Evolutionary conservation across 1,284 basidiomycete species (phyloP), one percentile per base, ranked within the genome.

Genomic region (Ceratobasidium sp.): DNA sequence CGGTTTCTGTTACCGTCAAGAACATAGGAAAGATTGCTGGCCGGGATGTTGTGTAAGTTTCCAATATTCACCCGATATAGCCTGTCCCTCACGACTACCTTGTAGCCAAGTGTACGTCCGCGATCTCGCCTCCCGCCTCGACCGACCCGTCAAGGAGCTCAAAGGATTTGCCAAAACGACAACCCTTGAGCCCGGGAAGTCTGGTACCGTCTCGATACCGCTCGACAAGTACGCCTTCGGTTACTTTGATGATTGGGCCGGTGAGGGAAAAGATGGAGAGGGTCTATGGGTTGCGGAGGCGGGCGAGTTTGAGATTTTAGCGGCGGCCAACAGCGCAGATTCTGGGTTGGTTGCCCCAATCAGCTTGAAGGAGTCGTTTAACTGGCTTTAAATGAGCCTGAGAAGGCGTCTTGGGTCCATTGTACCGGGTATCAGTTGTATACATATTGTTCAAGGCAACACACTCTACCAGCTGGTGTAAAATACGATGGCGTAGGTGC

Each of bases 201-300:
- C 72, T 2, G 75, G 75, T 38, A 76, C 71, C 1, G 79, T 79
- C 48, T 74, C 75, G 42, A 74, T 81, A 56, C 71, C 61, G 16
- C 74, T 81, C 23, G 80, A 81, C 73, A 80, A 80, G 74, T 81
- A 81, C 72, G 80, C 80, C 62, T 76, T 81, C 21, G 79, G 79
- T 16, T 80, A 81, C 76, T 81, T 80, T 78, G 80, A 81, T 73
- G 80, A 81, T 66, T 69, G 75, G 40, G 76, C 74, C 59, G 74
- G 77, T 40, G 76, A 75, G 21, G 81, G 79, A 77, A 72, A 75
- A 28, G 78, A 76, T 28, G 80, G 80, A 73, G 63, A 74, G 40
- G 80, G 80, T 6, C 73, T 75, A 42, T 81, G 69, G 67, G 69
- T 71, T 28, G 69, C 69, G 16, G 69, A 71, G 48, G 58, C 56